Percentiles rank a stretch among this genome's conserved stretches.
These are phyloP conservation scores for Wickerhamomyces bovis DNA, from an alignment of 805 yeast genomes.

Conservation along the genomic window DNA sequence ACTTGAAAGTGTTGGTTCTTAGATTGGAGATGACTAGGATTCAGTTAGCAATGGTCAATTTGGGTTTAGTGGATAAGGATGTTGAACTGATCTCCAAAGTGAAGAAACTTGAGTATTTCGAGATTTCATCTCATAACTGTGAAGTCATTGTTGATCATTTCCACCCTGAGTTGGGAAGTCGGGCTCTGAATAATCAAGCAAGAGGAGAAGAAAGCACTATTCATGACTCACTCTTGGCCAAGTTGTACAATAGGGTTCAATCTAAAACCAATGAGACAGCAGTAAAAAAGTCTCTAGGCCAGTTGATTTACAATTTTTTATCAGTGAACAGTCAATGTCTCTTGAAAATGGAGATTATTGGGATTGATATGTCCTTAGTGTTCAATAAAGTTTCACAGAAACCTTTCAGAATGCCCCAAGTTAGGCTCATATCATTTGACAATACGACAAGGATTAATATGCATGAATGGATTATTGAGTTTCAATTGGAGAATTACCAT, in stretches of 20 bases:
- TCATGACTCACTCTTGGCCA: not conserved
- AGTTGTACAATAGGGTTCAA: not conserved
- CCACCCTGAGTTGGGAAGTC: constrained; percentile 10
- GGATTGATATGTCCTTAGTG: constrained; percentile 16
- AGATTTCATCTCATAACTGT: constrained; percentile 3
- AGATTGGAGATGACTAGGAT: constrained; percentile 8
- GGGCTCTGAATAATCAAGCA: not conserved
- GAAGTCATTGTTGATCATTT: constrained; percentile 2
- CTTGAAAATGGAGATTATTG: constrained; percentile 15
- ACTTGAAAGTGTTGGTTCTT: constrained; percentile 4
- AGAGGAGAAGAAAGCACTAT: not conserved
- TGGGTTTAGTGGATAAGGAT: not conserved
- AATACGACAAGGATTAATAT: constrained; percentile 16
- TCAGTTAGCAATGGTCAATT: constrained; percentile 1
- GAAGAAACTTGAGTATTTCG: constrained; percentile 7
- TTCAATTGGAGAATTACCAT: constrained; percentile 10
- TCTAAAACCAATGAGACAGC: not conserved
- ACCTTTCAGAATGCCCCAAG: constrained; percentile 10
- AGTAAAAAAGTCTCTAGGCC: constrained; percentile 3
- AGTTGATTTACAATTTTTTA: constrained; percentile 4
- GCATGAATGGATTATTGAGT: constrained; percentile 15
- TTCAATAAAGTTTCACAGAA: constrained; percentile 5
- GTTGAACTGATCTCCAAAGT: not conserved
- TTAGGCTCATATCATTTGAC: constrained; percentile 24
- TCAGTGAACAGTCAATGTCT: not conserved